Conservation (phyloP, 306 rosid species). For the Canavalia gladiata region DNA sequence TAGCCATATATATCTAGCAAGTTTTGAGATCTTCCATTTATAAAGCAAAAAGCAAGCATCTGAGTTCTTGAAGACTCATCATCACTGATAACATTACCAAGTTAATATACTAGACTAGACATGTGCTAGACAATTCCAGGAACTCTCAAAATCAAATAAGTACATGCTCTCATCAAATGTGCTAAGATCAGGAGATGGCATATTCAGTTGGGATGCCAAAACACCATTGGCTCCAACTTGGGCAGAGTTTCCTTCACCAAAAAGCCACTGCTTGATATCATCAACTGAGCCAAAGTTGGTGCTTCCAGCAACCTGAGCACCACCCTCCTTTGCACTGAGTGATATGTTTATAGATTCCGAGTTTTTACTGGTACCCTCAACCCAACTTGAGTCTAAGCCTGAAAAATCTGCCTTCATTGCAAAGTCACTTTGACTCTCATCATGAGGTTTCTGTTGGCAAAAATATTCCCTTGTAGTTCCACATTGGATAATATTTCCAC, state of each 20-base stretch:
- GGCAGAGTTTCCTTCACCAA: conserved; percentile 38
- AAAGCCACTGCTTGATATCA: conserved; percentile 54
- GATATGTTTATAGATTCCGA: conserved; percentile 48
- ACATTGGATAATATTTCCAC: background rate
- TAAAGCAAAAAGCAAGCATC: conserved; percentile 1
- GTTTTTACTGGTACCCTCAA: conserved; percentile 44
- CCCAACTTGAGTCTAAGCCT: conserved; percentile 47
- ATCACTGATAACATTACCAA: conserved; percentile 12
- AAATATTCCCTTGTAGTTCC: conserved; percentile 43
- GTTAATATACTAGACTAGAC: conserved; percentile 27
- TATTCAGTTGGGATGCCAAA: conserved; percentile 47
- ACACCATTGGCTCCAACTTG: conserved; percentile 46
- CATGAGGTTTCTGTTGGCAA: conserved; percentile 29
- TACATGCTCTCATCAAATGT: conserved; percentile 49
- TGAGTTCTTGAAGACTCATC: background rate
- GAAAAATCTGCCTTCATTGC: conserved; percentile 29
- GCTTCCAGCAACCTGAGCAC: conserved; percentile 39
- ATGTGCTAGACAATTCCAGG: conserved; percentile 53
- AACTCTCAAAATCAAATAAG: conserved; percentile 56
- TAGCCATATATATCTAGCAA: background rate
- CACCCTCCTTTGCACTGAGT: conserved; percentile 45
- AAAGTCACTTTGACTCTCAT: conserved; percentile 43
- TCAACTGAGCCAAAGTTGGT: conserved; percentile 21
- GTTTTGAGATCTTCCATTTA: background rate
- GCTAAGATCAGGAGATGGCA: conserved; percentile 47